Percentiles rank a stretch among this genome's conserved stretches.
Evolutionary conservation across 2,329 filamentous ascomycete species (phyloP).

Genomic region (Exserohilum rostratum): DNA sequence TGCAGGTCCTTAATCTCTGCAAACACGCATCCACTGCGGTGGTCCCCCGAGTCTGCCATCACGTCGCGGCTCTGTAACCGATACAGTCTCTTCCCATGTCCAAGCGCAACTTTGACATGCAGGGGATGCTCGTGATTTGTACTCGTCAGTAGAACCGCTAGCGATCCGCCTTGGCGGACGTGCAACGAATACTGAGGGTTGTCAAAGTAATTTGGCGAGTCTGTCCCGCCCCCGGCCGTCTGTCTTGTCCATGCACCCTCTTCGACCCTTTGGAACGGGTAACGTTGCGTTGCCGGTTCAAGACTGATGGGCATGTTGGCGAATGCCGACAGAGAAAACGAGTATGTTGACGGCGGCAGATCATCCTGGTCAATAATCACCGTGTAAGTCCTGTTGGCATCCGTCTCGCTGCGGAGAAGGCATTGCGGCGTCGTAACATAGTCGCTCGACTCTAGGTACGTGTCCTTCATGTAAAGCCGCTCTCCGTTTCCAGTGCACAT

Average conservation of each 20-base stretch:
- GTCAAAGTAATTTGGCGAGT: conserved; percentile 74
- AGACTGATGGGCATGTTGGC: conserved; percentile 69
- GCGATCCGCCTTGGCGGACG: conserved; percentile 61
- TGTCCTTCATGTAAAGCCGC: conserved; percentile 75
- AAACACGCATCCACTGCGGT: conserved; percentile 78
- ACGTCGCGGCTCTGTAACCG: conserved; percentile 77
- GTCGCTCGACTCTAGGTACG: conserved; percentile 74
- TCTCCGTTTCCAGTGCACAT: conserved; percentile 75
- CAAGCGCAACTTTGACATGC: conserved; percentile 85
- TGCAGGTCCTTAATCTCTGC: conserved; percentile 67
- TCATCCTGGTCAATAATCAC: conserved; percentile 80
- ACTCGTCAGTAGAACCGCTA: conserved; percentile 78
- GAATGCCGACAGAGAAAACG: conserved; percentile 87
- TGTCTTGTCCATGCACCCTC: conserved; percentile 75
- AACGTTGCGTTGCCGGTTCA: conserved; percentile 65
- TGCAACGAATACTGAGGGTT: conserved; percentile 85
- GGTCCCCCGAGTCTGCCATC: conserved; percentile 83
- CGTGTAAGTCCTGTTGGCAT: conserved; percentile 60
- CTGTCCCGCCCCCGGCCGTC: conserved; percentile 84
- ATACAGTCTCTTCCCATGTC: conserved; percentile 72
- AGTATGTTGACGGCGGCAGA: conserved; percentile 73
- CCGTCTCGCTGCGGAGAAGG: conserved; percentile 73
- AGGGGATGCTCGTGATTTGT: conserved; percentile 71
- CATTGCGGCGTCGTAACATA: conserved; percentile 95
- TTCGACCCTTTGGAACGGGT: conserved; percentile 64